Base-by-base conservation (phyloP, 345 rosid genomes). In the Bretschneidera sinensis region DNA sequence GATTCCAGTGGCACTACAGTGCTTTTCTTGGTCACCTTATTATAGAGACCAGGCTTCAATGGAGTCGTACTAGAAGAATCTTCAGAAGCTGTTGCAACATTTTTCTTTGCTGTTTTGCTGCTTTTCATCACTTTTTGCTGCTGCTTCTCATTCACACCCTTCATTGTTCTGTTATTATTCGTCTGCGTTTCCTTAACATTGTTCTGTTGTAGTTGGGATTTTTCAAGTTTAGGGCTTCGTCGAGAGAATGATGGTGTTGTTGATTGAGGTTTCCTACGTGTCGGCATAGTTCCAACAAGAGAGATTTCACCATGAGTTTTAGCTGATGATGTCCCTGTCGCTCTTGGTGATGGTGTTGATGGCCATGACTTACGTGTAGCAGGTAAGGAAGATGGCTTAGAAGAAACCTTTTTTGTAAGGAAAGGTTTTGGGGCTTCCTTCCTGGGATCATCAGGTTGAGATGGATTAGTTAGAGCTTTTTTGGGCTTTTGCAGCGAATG, bases 301-400 rank as follows among this genome's bases (percentile, higher is more conserved):
- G 83, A 70, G 39, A 73, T 45, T 33, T 71, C 73, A 28, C 66
- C 56, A 17, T 77, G 53, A 59, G 64, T 62, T 73, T 74, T 81
- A 49, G 82, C 79, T 17, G 82, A 70, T 45, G 81, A 71, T 61
- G 60, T 57, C 52, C 75, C 81, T 1, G 60, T 34, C 17, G 74
- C 68, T 73, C 79, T 82, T 59, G 59, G 70, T 57, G 84, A 66
- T 21, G 79, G 84, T 17, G 74, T 59, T 48, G 83, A 74, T 51
- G 91, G 85, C 87, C 82, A 82, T 39, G 85, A 85, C 68, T 82
- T 82, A 55, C 84, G 83, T 39, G 74, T 62, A 25, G 71, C 62
- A 52, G 85, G 81, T 52, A 72, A 67, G 16, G 79, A 39, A 6
- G 72, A 65, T 55, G 81, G 25, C 75, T 67, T 76, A 10, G 91